Evolutionary conservation across 331 rosid genomes (phyloP), one percentile per base, ranked within the genome.

Genomic region (Malus hybrid): DNA sequence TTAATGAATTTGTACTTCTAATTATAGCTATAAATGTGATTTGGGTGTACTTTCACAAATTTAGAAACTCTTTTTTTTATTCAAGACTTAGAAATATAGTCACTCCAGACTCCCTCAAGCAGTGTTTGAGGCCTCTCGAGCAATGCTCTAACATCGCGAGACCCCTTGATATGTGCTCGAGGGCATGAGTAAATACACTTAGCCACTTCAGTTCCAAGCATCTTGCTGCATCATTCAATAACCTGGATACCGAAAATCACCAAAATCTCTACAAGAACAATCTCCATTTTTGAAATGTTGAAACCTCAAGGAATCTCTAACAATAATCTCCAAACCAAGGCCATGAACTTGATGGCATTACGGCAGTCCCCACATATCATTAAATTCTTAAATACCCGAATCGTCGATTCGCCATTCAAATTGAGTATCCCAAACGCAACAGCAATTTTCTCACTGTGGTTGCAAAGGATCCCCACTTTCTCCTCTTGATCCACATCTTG

Each of bases 401-500:
- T 76, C 24, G 86, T 67, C 4, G 86, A 72, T 42, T 84, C 73
- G 66, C 89, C 82, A 54, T 85, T 86, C 87, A 75, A 70, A 71
- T 81, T 78, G 69, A 81, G 86, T n/a, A 83, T 79, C 68, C 90
- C 87, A 79, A 86, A 90, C 18, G 89, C 87, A 61, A 85, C 83
- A 16, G 83, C 86, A 48, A 88, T 79, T 79, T 79, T 87, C 83
- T 84, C 90, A 73, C 86, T 81, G 31, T 83, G 89, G 80, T 72
- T 60, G 67, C 82, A 80, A 78, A 79, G 92, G 28, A 75, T 83
- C 66, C 82, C 83, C 46, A 75, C 79, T 78, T 86, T 88, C 22
- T 78, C 96, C 60, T 86, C 87, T 80, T 60, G 83, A 72, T 85
- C 89, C 75, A 81, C 80, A 81, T 88, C 92, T 78, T 88, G 90